Percentiles rank a stretch among this genome's conserved stretches.
Conservation (phyloP, 1,139 yeast genomes). For the Scheffersomyces insectosa region DNA sequence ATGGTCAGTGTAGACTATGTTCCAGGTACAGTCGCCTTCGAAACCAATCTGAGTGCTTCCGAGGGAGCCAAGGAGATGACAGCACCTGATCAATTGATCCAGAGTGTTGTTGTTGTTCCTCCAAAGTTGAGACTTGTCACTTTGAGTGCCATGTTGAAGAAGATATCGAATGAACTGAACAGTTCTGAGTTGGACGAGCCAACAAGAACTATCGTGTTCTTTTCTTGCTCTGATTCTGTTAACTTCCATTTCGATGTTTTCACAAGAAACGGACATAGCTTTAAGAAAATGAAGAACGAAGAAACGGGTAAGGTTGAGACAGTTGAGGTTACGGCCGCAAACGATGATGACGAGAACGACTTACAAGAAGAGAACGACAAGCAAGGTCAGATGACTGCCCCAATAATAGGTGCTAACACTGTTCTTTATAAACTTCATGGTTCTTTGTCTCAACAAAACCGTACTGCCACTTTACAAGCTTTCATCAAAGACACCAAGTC, state of each 20-base stretch:
- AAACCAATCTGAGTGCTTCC: constrained; percentile 24
- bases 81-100: constrained; percentile 91
- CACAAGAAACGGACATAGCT: constrained; percentile 53
- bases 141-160: constrained; percentile 63
- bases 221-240: constrained; percentile 93
- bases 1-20: constrained; percentile 51
- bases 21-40: constrained; percentile 41
- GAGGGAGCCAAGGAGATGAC: constrained; percentile 27
- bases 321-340: constrained; percentile 14
- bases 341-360: constrained; percentile 15
- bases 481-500: constrained; percentile 48
- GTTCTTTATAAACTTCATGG: constrained; percentile 86
- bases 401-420: constrained; percentile 48
- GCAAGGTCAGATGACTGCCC: constrained; percentile 52
- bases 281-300: constrained; percentile 29
- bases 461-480: constrained; percentile 72
- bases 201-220: constrained; percentile 74
- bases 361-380: constrained; percentile 25
- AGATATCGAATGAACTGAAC: constrained; percentile 33
- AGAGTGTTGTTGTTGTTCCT: constrained; percentile 78
- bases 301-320: constrained; percentile 24
- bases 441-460: constrained; percentile 76
- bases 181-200: constrained; percentile 19
- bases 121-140: constrained; percentile 88
- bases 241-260: constrained; percentile 84